phyloP scores from a whole-genome alignment of 495 filamentous ascomycete genomes.

The Aspergillus funiculosus region DNA sequence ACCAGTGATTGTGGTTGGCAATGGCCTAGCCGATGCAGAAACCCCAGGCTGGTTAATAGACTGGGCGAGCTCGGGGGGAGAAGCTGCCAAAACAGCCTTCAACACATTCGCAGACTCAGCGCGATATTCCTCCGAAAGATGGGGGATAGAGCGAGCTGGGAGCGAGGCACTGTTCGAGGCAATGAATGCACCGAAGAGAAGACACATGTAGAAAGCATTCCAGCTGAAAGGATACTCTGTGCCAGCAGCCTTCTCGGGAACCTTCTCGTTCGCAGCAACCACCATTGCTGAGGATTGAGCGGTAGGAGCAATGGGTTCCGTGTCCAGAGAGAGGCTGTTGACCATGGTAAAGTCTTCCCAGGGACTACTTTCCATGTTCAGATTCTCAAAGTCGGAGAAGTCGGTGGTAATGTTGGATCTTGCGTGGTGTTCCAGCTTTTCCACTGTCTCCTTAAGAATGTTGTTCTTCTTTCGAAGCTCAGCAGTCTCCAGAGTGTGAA shows the following conservation, averaged over 20 bases:
- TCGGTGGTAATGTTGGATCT: slow-evolving; percentile 59
- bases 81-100: slow-evolving; percentile 76
- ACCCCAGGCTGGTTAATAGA: slow-evolving; percentile 30
- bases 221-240: slow-evolving; percentile 53
- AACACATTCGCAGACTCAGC: slow-evolving; percentile 87
- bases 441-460: slow-evolving; percentile 78
- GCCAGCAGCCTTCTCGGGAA: slow-evolving; percentile 66
- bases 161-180: slow-evolving; percentile 71
- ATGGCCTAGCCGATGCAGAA: slow-evolving; percentile 37
- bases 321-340: slow-evolving; percentile 48
- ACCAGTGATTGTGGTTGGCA: slow-evolving; percentile 45
- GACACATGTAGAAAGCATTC: slow-evolving; percentile 66
- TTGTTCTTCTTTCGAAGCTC: slow-evolving; percentile 95
- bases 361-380: slow-evolving; percentile 66
- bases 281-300: slow-evolving; percentile 19
- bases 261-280: slow-evolving; percentile 33
- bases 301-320: slow-evolving; percentile 29
- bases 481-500: slow-evolving; percentile 87
- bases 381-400: slow-evolving; percentile 73
- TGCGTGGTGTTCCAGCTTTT: slow-evolving; percentile 65
- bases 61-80: slow-evolving; percentile 32
- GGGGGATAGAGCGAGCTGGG: slow-evolving; percentile 60
- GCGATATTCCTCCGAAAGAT: slow-evolving; percentile 87
- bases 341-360: slow-evolving; percentile 81
- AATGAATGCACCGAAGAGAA: slow-evolving; percentile 94